Percentiles rank a stretch among this genome's conserved stretches.
phyloP scores from a whole-genome alignment of 2,329 filamentous ascomycete species.

The Chaetomiaceae sp. region DNA sequence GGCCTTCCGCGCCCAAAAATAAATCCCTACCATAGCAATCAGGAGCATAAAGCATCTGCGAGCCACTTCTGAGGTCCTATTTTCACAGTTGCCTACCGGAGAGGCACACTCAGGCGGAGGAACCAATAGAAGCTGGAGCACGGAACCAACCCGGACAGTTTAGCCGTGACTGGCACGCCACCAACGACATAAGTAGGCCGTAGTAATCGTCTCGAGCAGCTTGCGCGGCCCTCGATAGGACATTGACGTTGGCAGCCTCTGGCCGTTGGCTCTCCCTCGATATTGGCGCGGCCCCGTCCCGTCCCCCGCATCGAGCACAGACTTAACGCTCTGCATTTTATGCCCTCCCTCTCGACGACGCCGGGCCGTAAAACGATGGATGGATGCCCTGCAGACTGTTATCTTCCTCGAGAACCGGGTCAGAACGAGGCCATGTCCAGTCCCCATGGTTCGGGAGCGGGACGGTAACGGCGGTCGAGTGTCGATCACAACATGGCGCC shows the following conservation, averaged over 20 bases:
- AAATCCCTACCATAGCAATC: neutral
- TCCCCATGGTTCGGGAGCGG: no score
- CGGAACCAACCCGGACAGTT: neutral
- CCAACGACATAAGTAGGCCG: neutral
- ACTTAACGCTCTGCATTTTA: no score
- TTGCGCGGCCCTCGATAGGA: constrained; percentile 6
- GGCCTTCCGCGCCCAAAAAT: no score
- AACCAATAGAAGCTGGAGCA: neutral
- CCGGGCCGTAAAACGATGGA: neutral
- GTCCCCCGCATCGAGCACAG: neutral
- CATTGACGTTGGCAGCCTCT: neutral
- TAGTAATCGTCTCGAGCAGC: neutral
- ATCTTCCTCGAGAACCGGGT: neutral
- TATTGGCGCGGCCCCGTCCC: neutral
- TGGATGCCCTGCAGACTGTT: neutral
- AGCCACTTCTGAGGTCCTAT: neutral
- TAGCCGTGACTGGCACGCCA: constrained; percentile 5
- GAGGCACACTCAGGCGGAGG: no score
- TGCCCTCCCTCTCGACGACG: neutral
- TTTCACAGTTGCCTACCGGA: no score
- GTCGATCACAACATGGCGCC: neutral
- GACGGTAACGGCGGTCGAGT: neutral
- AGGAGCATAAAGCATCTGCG: neutral
- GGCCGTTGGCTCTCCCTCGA: neutral
- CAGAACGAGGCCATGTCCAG: no score